phyloP scores from a whole-genome alignment of 2,329 filamentous ascomycete species.

The Colletotrichum musicola region DNA sequence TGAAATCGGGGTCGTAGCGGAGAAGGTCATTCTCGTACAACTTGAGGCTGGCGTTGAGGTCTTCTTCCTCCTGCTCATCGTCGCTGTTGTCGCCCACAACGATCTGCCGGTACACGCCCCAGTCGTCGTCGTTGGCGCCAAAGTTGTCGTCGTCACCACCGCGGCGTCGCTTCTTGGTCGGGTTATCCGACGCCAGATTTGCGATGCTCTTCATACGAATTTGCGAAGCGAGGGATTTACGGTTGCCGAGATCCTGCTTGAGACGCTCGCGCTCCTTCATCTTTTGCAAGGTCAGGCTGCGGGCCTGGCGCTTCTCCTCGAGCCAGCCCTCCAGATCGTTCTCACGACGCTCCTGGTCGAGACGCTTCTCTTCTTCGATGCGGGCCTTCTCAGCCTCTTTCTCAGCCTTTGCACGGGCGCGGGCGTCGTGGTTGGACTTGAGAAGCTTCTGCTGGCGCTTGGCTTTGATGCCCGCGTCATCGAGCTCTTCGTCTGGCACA shows the following conservation, averaged over 20 bases:
- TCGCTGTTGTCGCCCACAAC: constrained; percentile 85
- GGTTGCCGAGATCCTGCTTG: constrained; percentile 94
- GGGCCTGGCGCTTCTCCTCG: constrained; percentile 80
- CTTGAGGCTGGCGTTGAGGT: constrained; percentile 80
- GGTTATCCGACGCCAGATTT: constrained; percentile 91
- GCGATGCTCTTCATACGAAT: constrained; percentile 99
- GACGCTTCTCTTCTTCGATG: constrained; percentile 82
- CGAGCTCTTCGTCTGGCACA: constrained; percentile 89
- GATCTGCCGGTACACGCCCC: constrained; percentile 96
- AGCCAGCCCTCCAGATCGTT: constrained; percentile 91
- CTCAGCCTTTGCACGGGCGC: constrained; percentile 93
- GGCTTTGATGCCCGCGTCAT: constrained; percentile 90
- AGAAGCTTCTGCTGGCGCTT: constrained; percentile 93
- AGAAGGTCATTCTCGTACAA: constrained; percentile 87
- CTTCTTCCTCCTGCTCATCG: constrained; percentile 93
- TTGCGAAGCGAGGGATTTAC: constrained; percentile 95
- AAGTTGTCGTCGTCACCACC: constrained; percentile 96
- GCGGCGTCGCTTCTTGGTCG: constrained; percentile 84
- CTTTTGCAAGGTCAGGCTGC: constrained; percentile 77
- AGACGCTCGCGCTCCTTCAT: constrained; percentile 95
- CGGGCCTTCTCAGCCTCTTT: constrained; percentile 94
- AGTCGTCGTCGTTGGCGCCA: constrained; percentile 96
- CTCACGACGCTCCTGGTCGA: constrained; percentile 85
- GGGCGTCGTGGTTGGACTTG: constrained; percentile 94
- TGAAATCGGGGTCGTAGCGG: constrained; percentile 87